A percentile compares a stretch with the other conserved stretches of the same genome.
These are phyloP conservation scores for Nephelium lappaceum DNA, from an alignment of 345 rosid species.

Conservation along the genomic window DNA sequence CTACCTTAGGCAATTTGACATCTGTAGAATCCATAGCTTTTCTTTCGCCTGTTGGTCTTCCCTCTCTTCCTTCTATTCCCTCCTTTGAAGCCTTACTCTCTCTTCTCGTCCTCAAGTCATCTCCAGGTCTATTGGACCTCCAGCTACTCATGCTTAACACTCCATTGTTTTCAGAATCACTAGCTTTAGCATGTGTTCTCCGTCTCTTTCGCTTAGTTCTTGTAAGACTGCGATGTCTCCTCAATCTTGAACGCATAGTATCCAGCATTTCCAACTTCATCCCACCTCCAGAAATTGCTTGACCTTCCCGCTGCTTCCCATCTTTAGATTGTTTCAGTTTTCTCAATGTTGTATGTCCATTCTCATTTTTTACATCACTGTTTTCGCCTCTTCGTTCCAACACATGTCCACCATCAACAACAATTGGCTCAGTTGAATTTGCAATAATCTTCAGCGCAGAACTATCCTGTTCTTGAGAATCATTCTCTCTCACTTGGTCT, in stretches of 20 bases:
- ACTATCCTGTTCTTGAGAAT: constrained; percentile 8
- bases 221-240: constrained; percentile 20
- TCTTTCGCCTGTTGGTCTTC: not conserved
- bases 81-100: constrained; percentile 9
- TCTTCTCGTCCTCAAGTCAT: not conserved
- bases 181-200: constrained; percentile 33
- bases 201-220: constrained; percentile 36
- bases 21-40: constrained; percentile 3
- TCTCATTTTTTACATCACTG: not conserved
- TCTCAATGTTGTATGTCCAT: constrained; percentile 14
- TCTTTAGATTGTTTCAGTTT: constrained; percentile 16
- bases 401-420: not conserved
- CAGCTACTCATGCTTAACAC: constrained; percentile 3
- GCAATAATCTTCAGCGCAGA: constrained; percentile 5
- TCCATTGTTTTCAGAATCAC: constrained; percentile 16
- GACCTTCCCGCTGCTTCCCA: constrained; percentile 4
- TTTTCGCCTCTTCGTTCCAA: constrained; percentile 14
- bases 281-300: constrained; percentile 23
- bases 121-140: not conserved
- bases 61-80: constrained; percentile 4
- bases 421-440: constrained; percentile 10
- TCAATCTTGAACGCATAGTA: constrained; percentile 9
- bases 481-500: not conserved
- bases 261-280: constrained; percentile 28
- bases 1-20: constrained; percentile 14